Base-by-base conservation (phyloP, 257 asterid species). In the Anisodus tanguticus region DNA sequence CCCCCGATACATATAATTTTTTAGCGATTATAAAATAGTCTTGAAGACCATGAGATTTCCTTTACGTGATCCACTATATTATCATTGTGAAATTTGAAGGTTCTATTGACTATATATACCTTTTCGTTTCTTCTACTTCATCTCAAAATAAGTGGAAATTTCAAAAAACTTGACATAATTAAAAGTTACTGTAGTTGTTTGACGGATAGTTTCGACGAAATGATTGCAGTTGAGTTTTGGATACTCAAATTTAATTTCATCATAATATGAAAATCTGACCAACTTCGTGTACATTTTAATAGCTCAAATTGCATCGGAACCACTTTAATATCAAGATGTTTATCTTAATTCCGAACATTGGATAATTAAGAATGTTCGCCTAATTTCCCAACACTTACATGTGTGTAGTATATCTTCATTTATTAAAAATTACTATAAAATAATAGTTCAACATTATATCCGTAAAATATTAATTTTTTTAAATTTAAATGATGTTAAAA, bases 81-180 rank as follows among this genome's bases (percentile, higher is more conserved):
- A 74, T 74, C 80, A 74, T 74, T 74, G n/a, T 74, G 6, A 22
- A 49, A 22, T 49, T 74, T 74, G 45, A 74, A 43, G 4, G 51
- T 74, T 70, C 39, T 3, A 74, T 19, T 74, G 81, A 49, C 12
- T 49, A 49, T 6, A 6, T 37, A 3, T 43, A 49, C 19, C 39
- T 74, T 76, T 76, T 26, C 62, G 41, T 76, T 49, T 51, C 1
- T 76, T 12, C 51, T 76, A 76, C 81, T 12, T 76, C 62, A 12
- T 51, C 62, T 22, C 39, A 31, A 55, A 6, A 26, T 3, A 22
- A 2, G 26, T 26, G 3, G 41, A 45, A 47, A 47, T 45, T 43
- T 47, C 3, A 1, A 31, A 31, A 31, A 31, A 31, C 35, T 31
- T 19, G 45, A 41, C 13, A 6, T 26, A 26, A 76, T 11, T 49